Evolutionary conservation across 768 basidiomycete genomes (phyloP), one percentile per base, ranked within the genome.

Genomic region (Rhodotorula paludigena): DNA sequence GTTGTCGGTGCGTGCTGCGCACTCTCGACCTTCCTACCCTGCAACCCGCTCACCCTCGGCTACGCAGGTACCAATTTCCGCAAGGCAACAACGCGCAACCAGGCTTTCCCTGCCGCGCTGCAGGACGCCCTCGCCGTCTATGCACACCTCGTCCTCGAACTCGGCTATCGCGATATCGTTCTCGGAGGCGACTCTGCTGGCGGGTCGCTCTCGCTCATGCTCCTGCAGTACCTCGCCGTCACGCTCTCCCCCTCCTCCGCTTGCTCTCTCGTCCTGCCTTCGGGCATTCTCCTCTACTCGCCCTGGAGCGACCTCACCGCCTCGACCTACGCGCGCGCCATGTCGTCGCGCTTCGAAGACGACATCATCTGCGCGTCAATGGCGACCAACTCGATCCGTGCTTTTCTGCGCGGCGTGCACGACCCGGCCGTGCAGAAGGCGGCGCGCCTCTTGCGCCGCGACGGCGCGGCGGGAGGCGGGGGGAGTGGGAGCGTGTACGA

Each of bases 131-230:
- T 74, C 56, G 12, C 74, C 11, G 62, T 59, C 35, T 74, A 72
- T 38, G 57, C 68, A 7, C 66, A 72, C 47, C 62, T 74, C 25
- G 53, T 67, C 18, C 60, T 68, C 53, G 56, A 58, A 18, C 66
- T 67, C 62, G 71, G 74, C 20, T 74, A 70, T 57, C 47, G 36
- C 21, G 56, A 69, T 14, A 63, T 74, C 23, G 55, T 67, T 35
- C 60, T 74, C 35, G 71, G 65, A 1, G 74, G 74, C 21, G 74
- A 74, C 35, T 70, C 68, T 3, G 71, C 74, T 3, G 74, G 74
- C 23, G 73, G 57, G 10, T 66, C 55, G 16, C 65, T 74, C 49
- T 63, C 65, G 10, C 44, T 70, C 42, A 62, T 56, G 18, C 53
- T 73, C 18, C 28, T 70, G 15, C 71, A 72, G 45, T 74, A 70